Conservation (phyloP, 2,329 filamentous ascomycete genomes). For the Xylariaceae sp. region DNA sequence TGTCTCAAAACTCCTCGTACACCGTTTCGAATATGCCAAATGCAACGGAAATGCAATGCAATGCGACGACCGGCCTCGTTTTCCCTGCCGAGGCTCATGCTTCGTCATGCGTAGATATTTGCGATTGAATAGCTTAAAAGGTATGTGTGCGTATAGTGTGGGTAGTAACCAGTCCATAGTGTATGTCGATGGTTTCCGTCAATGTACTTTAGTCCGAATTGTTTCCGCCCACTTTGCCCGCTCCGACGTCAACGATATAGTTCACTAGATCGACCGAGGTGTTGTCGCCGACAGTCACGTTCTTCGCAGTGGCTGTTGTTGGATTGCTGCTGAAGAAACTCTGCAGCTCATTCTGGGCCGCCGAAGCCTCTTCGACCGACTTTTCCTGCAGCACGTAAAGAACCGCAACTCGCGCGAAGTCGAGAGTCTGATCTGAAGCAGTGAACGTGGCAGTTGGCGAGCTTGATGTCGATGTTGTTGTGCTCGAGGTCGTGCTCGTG, state of each 20-base stretch:
- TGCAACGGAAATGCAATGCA: conserved; percentile 12
- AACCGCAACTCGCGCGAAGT: conserved; percentile 63
- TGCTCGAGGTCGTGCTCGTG: conserved; percentile 7
- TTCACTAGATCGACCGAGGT: conserved; percentile 52
- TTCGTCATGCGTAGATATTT: conserved; percentile 3
- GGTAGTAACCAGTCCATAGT: conserved; percentile 5
- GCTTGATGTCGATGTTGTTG: conserved; percentile 22
- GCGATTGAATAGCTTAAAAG: conserved; percentile 2
- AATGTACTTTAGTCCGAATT: conserved; percentile 11
- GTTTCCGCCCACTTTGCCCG: conserved; percentile 21
- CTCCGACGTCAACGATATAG: conserved; percentile 40
- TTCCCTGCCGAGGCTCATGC: background rate
- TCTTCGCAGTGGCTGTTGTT: conserved; percentile 36
- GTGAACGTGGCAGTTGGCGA: conserved; percentile 40
- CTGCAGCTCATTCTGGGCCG: conserved; percentile 54
- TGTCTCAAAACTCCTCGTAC: background rate
- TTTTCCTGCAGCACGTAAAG: conserved; percentile 61
- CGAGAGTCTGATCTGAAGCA: conserved; percentile 55
- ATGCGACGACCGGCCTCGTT: background rate
- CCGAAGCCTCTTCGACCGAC: conserved; percentile 47
- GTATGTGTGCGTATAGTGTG: background rate
- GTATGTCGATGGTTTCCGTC: conserved; percentile 4
- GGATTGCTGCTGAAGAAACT: conserved; percentile 48
- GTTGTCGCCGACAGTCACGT: conserved; percentile 41
- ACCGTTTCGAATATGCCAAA: conserved; percentile 15